These are phyloP conservation scores for Oryza australiensis DNA, from an alignment of 176 grass and related monocot genomes.

Conservation along the genomic window DNA sequence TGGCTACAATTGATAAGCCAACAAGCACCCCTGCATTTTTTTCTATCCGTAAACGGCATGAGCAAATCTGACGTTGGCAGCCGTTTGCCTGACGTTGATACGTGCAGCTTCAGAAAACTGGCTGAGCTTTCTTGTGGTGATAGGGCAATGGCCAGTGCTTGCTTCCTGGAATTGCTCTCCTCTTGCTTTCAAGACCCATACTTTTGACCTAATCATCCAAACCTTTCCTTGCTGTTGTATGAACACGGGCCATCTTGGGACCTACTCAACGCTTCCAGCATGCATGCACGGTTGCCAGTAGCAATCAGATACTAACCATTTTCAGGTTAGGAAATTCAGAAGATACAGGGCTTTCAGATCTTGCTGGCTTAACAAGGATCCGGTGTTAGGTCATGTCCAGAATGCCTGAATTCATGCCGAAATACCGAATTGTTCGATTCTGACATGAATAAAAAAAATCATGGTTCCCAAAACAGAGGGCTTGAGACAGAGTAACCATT, in stretches of 20 bases:
- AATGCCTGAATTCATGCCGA: neutral
- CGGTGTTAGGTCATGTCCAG: neutral
- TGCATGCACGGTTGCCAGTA: neutral
- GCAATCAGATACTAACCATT: conserved; percentile 4
- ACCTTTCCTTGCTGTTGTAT: conserved; percentile 11
- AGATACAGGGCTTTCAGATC: neutral
- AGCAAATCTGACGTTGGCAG: neutral
- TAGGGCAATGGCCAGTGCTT: neutral
- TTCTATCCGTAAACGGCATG: too few relatives aligned
- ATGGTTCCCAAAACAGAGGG: neutral
- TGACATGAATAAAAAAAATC: neutral
- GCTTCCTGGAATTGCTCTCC: conserved; percentile 9
- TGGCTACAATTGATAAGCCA: too few relatives aligned
- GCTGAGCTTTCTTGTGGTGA: neutral
- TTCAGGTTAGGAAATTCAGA: neutral
- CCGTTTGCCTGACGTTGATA: neutral
- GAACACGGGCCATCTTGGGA: neutral
- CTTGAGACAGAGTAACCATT: neutral
- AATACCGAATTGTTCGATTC: neutral
- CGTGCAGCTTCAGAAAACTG: neutral
- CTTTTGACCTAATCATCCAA: neutral
- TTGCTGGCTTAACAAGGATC: neutral
- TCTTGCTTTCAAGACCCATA: conserved; percentile 5
- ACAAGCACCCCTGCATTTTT: too few relatives aligned
- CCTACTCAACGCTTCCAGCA: neutral